These are phyloP conservation scores for Heterobasidion parviporum DNA, from an alignment of 1,284 basidiomycete genomes.

Conservation along the genomic window DNA sequence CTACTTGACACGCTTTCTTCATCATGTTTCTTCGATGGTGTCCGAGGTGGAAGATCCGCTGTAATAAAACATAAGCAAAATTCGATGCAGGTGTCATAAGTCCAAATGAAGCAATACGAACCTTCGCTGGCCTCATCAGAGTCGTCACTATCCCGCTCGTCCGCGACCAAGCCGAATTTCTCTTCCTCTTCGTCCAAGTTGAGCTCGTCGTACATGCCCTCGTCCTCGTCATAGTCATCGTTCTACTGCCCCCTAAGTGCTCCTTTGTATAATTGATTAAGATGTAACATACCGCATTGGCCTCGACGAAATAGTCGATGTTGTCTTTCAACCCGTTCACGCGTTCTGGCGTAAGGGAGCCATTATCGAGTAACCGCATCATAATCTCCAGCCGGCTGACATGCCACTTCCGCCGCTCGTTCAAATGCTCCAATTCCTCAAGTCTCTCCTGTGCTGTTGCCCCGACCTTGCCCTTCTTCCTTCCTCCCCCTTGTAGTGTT, in stretches of 20 bases:
- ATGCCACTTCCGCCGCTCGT: constrained; percentile 96
- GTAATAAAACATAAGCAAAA: constrained; percentile 5
- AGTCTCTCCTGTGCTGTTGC: constrained; percentile 62
- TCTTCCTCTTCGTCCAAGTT: constrained; percentile 97
- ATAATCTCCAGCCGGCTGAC: constrained; percentile 90
- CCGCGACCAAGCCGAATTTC: constrained; percentile 69
- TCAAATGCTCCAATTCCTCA: constrained; percentile 81
- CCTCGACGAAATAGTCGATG: constrained; percentile 95
- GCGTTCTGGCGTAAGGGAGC: constrained; percentile 77
- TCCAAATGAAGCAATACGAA: constrained; percentile 19
- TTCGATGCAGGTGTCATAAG: neutral
- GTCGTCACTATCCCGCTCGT: constrained; percentile 63
- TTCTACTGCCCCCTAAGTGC: constrained; percentile 49
- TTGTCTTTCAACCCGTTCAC: constrained; percentile 88
- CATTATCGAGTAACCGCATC: constrained; percentile 91
- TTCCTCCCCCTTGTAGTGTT: constrained; percentile 72
- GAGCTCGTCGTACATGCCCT: constrained; percentile 97
- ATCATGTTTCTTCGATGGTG: constrained; percentile 64
- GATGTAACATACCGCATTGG: constrained; percentile 72
- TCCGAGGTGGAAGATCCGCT: constrained; percentile 55
- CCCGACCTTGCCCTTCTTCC: constrained; percentile 77
- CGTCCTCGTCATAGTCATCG: constrained; percentile 96
- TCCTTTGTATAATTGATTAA: constrained; percentile 5
- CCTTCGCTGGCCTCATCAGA: constrained; percentile 73
- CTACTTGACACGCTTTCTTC: constrained; percentile 65